Evolutionary conservation across 2,329 filamentous ascomycete genomes (phyloP), one percentile per base, ranked within the genome.

Genomic region (Exophiala aquamarina): DNA sequence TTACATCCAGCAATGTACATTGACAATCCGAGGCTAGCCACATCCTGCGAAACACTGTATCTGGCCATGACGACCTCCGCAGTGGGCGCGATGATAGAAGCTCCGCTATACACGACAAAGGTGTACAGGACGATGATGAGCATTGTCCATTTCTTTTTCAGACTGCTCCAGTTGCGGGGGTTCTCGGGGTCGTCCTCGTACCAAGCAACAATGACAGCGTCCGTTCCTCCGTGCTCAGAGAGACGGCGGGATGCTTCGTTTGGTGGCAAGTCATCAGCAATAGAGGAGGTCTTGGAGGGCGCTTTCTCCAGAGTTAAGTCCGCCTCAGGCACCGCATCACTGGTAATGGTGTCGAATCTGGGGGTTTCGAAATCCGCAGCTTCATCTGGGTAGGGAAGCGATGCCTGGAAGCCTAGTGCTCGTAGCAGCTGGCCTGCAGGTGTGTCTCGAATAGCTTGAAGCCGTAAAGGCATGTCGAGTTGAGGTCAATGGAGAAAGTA

Each of bases 181-280:
- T 70, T 70, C 14, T 69, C 66, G 41, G 75, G 65, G 56, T 82
- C 78, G 23, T 66, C 65, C 0, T 71, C 69, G 51, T 62, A 67
- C 63, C 63, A 65, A 26, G 65, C 60, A 8, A 66, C 61, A 1
- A 67, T 52, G 39, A 64, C 60, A 15, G 43, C 44, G 7, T 46
- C 43, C 1, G 46, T 17, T 7, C 39, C 19, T 6, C 28, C 37
- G n/a, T 45, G 32, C 11, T 26, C 11, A 3, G 48, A 50, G 9
- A 47, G 28, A 6, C 36, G 37, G 2, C 38, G 29, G 7, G 32
- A 19, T 17, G 26, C 38, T 9, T 37, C 28, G 10, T 15, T 26
- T 18, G 37, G 8, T 7, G 28, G 29, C 8, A 26, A n/a, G n/a
- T n/a, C 23, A 34, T 14, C 19, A 18, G 23, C 17, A 6, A 20